Percentiles rank a stretch among this genome's conserved stretches.
Evolutionary conservation across 2,329 filamentous ascomycete species (phyloP).

Genomic region (Dactylellina haptotyla): DNA sequence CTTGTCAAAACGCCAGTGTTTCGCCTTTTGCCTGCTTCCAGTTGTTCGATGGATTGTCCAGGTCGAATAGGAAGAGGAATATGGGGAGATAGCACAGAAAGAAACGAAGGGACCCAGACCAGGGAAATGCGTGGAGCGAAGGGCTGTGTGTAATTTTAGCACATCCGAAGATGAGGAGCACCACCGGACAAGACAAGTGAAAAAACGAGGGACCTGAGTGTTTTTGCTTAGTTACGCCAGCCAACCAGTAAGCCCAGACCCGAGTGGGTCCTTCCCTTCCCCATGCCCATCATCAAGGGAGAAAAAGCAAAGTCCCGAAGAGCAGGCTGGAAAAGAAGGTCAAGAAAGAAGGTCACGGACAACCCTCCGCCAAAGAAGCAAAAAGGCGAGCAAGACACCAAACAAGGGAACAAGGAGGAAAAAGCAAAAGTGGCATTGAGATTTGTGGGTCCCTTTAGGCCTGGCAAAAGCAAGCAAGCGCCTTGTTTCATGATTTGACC

Average conservation of each 20-base stretch:
- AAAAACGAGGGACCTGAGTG: constrained; percentile 26
- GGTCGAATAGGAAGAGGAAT: constrained; percentile 30
- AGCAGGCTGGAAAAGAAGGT: constrained; percentile 2
- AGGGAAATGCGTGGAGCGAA: neutral
- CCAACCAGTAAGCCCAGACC: constrained; percentile 47
- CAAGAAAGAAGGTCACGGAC: constrained; percentile 28
- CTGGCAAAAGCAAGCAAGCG: constrained; percentile 51
- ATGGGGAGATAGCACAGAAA: neutral
- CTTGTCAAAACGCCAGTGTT: constrained; percentile 25
- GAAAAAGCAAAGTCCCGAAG: constrained; percentile 22
- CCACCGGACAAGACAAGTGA: neutral
- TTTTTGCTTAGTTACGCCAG: constrained; percentile 27
- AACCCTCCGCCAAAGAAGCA: constrained; percentile 4
- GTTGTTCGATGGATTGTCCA: neutral
- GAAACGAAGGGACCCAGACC: neutral
- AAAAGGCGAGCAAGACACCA: neutral
- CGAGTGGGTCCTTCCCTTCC: constrained; percentile 32
- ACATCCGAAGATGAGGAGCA: constrained; percentile 25
- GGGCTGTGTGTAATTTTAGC: constrained; percentile 54
- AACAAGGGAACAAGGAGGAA: neutral
- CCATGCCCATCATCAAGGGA: constrained; percentile 9
- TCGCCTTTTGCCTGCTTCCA: constrained; percentile 3
- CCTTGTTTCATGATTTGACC: constrained; percentile 52
- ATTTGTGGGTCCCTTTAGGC: too few relatives aligned
- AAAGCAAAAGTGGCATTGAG: constrained; percentile 1